Percentiles rank a stretch among this genome's conserved stretches.
phyloP scores from a whole-genome alignment of 768 basidiomycete species.

The Lyophyllum shimeji region DNA sequence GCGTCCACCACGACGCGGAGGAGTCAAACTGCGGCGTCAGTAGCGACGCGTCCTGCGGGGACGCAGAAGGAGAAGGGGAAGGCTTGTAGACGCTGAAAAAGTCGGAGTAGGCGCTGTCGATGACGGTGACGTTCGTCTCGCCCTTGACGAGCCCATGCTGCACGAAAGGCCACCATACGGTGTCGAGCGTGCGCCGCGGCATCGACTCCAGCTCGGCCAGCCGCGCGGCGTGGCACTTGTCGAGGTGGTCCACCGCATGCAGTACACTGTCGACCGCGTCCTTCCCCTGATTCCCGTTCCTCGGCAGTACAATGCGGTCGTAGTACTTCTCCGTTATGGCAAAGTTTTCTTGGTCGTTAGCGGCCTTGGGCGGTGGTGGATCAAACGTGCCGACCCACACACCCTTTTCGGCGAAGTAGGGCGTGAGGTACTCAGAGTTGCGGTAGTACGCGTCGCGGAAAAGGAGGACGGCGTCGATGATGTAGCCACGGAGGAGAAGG shows the following conservation, averaged over 20 bases:
- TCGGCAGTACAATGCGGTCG: constrained; percentile 33
- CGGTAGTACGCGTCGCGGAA: constrained; percentile 87
- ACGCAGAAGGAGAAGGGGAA: constrained; percentile 20
- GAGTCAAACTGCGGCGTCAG: constrained; percentile 73
- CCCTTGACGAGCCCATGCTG: constrained; percentile 77
- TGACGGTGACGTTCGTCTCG: constrained; percentile 78
- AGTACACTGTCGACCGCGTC: constrained; percentile 30
- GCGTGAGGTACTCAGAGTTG: constrained; percentile 78
- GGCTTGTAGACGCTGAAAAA: constrained; percentile 74
- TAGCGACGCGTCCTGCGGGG: constrained; percentile 22
- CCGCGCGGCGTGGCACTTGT: constrained; percentile 60
- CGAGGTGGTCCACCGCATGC: constrained; percentile 55
- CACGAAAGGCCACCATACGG: constrained; percentile 97
- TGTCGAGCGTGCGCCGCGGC: constrained; percentile 72
- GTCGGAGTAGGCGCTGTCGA: constrained; percentile 88
- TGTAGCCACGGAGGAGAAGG: constrained; percentile 85
- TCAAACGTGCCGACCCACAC: constrained; percentile 53
- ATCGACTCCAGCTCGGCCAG: constrained; percentile 76
- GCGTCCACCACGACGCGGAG: constrained; percentile 99
- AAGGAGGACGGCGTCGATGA: constrained; percentile 78
- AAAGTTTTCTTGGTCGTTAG: constrained; percentile 46
- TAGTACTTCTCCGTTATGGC: constrained; percentile 73
- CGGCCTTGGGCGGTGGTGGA: constrained; percentile 54
- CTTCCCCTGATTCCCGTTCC: constrained; percentile 11
- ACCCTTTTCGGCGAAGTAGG: constrained; percentile 78